These are phyloP conservation scores for Ophiocordyceps camponoti-leonardi DNA, from an alignment of 2,329 filamentous ascomycete species.

Conservation along the genomic window DNA sequence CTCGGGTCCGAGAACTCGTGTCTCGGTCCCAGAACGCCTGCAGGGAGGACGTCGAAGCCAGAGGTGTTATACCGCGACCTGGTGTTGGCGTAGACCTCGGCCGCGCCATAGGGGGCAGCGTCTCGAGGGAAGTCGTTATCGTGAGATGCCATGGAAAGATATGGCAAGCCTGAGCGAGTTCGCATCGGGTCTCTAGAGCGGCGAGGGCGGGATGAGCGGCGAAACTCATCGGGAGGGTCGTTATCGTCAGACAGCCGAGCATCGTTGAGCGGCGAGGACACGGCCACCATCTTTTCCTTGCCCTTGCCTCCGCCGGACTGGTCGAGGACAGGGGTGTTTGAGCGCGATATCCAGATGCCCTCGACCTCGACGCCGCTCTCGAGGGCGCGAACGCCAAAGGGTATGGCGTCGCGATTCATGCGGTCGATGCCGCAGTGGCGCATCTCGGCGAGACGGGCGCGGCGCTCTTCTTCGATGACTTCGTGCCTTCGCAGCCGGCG, in stretches of 20 bases:
- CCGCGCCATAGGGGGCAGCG: constrained; percentile 2
- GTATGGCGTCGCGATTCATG: constrained; percentile 38
- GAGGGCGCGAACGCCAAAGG: constrained; percentile 74
- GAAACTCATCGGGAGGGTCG: neutral
- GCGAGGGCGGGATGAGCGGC: neutral
- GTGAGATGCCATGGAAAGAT: neutral
- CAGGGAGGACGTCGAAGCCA: constrained; percentile 5
- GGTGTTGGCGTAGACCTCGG: constrained; percentile 3
- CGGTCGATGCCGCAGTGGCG: constrained; percentile 32
- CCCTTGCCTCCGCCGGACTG: constrained; percentile 5
- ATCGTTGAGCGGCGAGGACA: neutral
- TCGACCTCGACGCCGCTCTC: constrained; percentile 72
- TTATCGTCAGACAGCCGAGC: neutral
- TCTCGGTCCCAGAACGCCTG: constrained; percentile 1
- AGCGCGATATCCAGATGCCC: constrained; percentile 59
- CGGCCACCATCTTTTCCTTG: constrained; percentile 6
- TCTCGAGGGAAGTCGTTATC: neutral
- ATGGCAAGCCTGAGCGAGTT: neutral
- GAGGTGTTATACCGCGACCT: constrained; percentile 1
- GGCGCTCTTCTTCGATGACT: constrained; percentile 49
- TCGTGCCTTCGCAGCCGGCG: constrained; percentile 38
- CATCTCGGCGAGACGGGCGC: constrained; percentile 33
- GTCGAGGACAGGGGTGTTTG: constrained; percentile 19
- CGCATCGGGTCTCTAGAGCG: neutral
- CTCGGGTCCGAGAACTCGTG: constrained; percentile 1